Evolutionary conservation across 2,329 filamentous ascomycete genomes (phyloP), one percentile per base, ranked within the genome.

Genomic region (Claviceps sp.): DNA sequence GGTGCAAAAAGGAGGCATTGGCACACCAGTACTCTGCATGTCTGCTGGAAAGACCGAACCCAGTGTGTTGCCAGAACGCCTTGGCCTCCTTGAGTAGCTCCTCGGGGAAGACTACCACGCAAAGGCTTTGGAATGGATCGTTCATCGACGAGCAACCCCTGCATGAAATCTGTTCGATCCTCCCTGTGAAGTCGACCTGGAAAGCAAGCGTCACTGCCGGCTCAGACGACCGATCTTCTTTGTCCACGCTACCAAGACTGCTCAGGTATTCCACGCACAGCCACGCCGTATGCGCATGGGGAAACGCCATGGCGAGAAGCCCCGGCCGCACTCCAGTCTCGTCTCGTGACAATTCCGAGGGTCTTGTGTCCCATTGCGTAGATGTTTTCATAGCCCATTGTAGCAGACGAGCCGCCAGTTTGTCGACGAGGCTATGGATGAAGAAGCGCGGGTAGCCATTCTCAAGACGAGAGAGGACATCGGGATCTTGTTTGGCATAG

Each of bases 31-130:
- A 57, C 3, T 42, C 40, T 2, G 63, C 63, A 34, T 54, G 58
- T 40, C 63, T 59, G 42, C 59, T 63, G n/a, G 62, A 63, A 34
- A 64, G 52, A 6, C 62, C 63, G 18, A 54, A 61, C 0, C 62
- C 63, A 0, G 63, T 60, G 47, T 65, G 61, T 18, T 62, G 61
- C 62, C 61, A 65, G 34, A 63, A 65, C 7, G 55, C 55, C 44
- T 61, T 61, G n/a, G 58, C 61, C 22, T 62, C 58, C 4, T 26
- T 44, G 2, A 48, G 53, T 11, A 63, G 20, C 2, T 45, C 22
- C 1, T 45, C 20, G 1, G 60, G 54, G 20, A 59, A 60, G 5
- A 56, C 40, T 1, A 59, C 55, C 1, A 48, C 48, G 22, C 52
- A 64, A 1, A 63, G 24, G 3, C 59, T 8, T 24, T 50, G 36